These are phyloP conservation scores for Acacia acuminata DNA, from an alignment of 306 rosid species.

Conservation along the genomic window DNA sequence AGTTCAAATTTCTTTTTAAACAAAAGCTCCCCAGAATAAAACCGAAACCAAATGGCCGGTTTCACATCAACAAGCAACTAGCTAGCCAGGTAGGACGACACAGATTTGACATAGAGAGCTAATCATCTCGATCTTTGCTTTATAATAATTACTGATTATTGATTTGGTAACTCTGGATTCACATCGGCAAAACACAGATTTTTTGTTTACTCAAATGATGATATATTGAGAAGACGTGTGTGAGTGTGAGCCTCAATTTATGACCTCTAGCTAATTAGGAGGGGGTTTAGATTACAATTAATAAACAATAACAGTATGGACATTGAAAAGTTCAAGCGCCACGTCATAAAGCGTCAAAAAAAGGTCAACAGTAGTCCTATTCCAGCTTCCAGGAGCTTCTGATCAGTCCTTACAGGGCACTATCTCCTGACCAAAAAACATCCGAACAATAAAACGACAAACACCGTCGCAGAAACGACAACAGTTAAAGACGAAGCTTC, in stretches of 20 bases:
- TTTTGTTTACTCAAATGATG: not conserved
- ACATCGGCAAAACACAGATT: not conserved
- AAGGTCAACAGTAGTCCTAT: not conserved
- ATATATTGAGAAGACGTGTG: not conserved
- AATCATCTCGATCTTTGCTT: not conserved
- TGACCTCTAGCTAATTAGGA: not conserved
- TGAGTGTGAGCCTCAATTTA: not conserved
- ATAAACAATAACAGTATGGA: not conserved
- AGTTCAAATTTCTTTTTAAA: no score
- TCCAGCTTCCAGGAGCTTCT: not conserved
- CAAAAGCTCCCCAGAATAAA: not conserved
- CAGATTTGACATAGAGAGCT: not conserved
- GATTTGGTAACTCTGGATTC: not conserved
- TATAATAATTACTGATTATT: not conserved
- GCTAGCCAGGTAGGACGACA: no score
- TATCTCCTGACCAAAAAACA: not conserved
- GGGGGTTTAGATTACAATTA: not conserved
- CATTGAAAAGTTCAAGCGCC: not conserved
- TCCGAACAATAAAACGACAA: not conserved
- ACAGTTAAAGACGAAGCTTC: not conserved
- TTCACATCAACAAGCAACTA: not conserved
- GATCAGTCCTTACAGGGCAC: not conserved
- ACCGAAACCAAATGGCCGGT: not conserved
- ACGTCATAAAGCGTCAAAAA: not conserved
- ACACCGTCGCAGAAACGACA: not conserved